Conservation (phyloP, 306 rosid genomes). For the Pachyrhizus erosus region DNA sequence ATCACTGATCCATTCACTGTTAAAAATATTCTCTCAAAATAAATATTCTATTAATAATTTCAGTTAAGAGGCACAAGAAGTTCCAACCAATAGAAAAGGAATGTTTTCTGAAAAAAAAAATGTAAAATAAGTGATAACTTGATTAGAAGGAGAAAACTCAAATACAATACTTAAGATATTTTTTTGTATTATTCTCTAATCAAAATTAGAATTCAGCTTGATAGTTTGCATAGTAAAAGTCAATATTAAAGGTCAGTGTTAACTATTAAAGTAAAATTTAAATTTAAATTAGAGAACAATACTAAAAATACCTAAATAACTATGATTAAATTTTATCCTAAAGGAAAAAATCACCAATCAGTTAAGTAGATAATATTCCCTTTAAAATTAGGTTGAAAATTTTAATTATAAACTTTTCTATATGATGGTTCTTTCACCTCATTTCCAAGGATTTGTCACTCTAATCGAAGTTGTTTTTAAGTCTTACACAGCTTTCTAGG, state of each 20-base stretch:
- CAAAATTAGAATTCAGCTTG: background rate
- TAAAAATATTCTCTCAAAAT: no score
- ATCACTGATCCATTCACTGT: no score
- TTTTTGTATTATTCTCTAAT: background rate
- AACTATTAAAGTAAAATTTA: background rate
- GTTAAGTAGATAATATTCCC: background rate
- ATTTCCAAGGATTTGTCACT: background rate
- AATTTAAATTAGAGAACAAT: background rate
- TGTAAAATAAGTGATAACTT: background rate
- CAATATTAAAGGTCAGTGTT: background rate
- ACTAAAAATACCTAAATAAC: background rate
- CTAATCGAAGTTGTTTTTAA: background rate
- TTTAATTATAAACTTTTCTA: background rate
- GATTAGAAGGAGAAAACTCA: background rate
- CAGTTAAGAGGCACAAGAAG: no score
- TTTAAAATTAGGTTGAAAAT: background rate
- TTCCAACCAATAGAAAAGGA: no score
- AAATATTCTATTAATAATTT: no score
- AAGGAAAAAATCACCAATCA: background rate
- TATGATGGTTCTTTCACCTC: background rate
- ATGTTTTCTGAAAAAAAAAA: background rate
- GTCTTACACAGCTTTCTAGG: background rate
- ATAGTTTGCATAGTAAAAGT: background rate
- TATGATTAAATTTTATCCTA: background rate
- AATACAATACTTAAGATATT: background rate